These are phyloP conservation scores for Noccaea caerulescens DNA, from an alignment of 345 rosid species.

Conservation along the genomic window DNA sequence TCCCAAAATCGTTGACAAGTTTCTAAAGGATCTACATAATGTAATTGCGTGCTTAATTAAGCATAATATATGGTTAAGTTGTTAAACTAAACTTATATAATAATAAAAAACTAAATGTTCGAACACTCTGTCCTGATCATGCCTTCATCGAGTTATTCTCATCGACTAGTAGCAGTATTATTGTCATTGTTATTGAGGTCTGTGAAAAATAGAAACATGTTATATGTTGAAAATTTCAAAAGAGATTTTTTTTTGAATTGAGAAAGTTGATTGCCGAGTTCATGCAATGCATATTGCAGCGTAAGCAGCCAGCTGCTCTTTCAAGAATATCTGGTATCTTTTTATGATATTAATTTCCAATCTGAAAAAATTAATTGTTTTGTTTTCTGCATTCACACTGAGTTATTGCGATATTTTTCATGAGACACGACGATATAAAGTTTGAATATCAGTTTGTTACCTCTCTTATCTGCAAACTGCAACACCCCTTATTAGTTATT, in stretches of 20 bases:
- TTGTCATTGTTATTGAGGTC: conserved; percentile 15
- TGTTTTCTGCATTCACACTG: conserved; percentile 17
- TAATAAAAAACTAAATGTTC: not conserved
- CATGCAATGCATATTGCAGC: conserved; percentile 43
- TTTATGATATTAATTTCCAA: conserved; percentile 1
- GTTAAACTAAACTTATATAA: conserved; percentile 23
- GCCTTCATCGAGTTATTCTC: conserved; percentile 29
- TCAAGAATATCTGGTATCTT: conserved; percentile 47
- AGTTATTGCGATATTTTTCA: conserved; percentile 12
- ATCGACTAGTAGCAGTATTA: conserved; percentile 20
- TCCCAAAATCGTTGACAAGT: conserved; percentile 36
- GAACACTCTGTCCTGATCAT: conserved; percentile 36
- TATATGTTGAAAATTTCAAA: conserved; percentile 33
- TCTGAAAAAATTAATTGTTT: conserved; percentile 13
- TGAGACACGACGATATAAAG: conserved; percentile 6
- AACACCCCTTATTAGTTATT: not conserved
- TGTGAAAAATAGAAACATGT: conserved; percentile 15
- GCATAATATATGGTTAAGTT: conserved; percentile 35
- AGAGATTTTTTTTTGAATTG: not conserved
- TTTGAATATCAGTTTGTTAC: not conserved
- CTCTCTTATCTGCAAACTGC: not conserved
- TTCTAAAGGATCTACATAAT: conserved; percentile 16
- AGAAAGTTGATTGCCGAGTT: conserved; percentile 26
- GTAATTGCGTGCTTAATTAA: conserved; percentile 40
- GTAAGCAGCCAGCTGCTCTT: conserved; percentile 35